Conservation (phyloP, 1,139 yeast species). For the Debaryomyces subglobosus region DNA sequence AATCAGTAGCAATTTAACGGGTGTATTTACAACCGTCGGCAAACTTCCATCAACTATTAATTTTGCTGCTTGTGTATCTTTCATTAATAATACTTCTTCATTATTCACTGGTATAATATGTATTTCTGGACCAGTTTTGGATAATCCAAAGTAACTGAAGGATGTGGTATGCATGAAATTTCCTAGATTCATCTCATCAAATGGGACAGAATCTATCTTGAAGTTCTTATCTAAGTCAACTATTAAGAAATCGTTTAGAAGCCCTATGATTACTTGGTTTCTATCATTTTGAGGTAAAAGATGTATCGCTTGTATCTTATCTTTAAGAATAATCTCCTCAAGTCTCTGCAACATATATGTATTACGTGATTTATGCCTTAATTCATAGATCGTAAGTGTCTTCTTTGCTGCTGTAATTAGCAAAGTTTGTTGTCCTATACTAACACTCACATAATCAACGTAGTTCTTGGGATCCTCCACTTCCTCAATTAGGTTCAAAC, state of each 20-base stretch:
- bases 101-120: slow-evolving; percentile 24
- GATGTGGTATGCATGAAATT: slow-evolving; percentile 25
- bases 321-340: slow-evolving; percentile 34
- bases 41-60: slow-evolving; percentile 16
- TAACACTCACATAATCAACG: slow-evolving; percentile 21
- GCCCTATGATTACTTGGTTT: slow-evolving; percentile 27
- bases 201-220: slow-evolving; percentile 18
- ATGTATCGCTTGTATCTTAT: slow-evolving; percentile 27
- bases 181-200: slow-evolving; percentile 18
- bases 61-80: slow-evolving; percentile 29
- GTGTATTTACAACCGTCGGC: slow-evolving; percentile 21
- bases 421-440: slow-evolving; percentile 22
- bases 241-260: slow-evolving; percentile 30
- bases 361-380: slow-evolving; percentile 35
- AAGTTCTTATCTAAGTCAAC: slow-evolving; percentile 30
- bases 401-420: slow-evolving; percentile 37
- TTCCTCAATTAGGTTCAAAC: slow-evolving; percentile 35
- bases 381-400: slow-evolving; percentile 30
- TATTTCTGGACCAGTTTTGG: slow-evolving; percentile 23
- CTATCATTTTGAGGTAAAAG: slow-evolving; percentile 11
- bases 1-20: slow-evolving; percentile 28
- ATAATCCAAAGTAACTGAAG: slow-evolving; percentile 35
- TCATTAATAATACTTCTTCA: slow-evolving; percentile 26
- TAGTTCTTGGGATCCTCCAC: slow-evolving; percentile 30
- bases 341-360: slow-evolving; percentile 30